Base-by-base conservation (phyloP, 176 grass and related monocot species). In the Elaeis guineensis region DNA sequence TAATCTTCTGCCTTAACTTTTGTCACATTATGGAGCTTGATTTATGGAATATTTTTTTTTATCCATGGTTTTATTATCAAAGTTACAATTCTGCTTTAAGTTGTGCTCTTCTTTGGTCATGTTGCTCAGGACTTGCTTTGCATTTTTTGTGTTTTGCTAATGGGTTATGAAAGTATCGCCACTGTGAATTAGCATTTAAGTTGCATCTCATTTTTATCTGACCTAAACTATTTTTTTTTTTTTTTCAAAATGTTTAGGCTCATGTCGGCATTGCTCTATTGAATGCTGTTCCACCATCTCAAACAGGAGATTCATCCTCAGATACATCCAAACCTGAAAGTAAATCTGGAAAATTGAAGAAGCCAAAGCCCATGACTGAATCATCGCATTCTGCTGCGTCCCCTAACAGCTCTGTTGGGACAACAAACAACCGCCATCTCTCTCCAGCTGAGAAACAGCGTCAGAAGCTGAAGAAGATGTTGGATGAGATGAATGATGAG, bases 401-500 rank as follows among this genome's bases (percentile, higher is more conserved):
- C 32, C 25, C 67, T 63, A 79, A 71, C 55, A 91, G 59, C 69
- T 61, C 78, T 0, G 57, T 73, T 49, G 78, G 51, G 69, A 44
- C 79, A 56, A 63, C 84, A 17, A 73, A 56, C 67, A 92, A 81
- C 67, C 76, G 70, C 19, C 66, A 62, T 19, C 67, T 92, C 25
- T 85, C 87, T 58, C 69, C 93, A 50, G 93, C 93, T 66, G 87
- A 98, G 52, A 91, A 54, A 22, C 87, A 98, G 59, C 72, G 70
- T 22, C 82, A 97, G 72, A 91, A 80, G 52, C 73, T 98, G 48
- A 82, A 92, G 67, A 98, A 92, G 60, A 88, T 98, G 84, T 71
- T 98, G 44, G 87, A 92, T 55, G 87, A 98, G 72, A 92, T 98
- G 84, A 98, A 98, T 73, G 87, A 89, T 0, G 87, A 89, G 61